A percentile compares a stretch with the other conserved stretches of the same genome.
These are phyloP conservation scores for Saccharomyces hybrid DNA, from an alignment of 1,139 yeast genomes.

Conservation along the genomic window DNA sequence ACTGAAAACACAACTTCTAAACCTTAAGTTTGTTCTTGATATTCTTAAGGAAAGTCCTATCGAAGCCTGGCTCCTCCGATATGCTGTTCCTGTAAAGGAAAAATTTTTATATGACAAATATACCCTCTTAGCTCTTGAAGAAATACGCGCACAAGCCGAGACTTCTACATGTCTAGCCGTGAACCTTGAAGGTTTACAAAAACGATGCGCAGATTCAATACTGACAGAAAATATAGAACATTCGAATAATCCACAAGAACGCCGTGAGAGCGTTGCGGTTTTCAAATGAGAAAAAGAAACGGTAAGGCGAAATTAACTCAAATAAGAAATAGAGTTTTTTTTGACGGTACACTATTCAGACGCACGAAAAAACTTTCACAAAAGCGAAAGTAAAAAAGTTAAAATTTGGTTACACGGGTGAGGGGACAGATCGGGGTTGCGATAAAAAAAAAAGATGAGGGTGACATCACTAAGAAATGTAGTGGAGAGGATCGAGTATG, in stretches of 20 bases:
- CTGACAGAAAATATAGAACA: not conserved
- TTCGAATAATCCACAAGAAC: not conserved
- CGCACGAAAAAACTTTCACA: not conserved
- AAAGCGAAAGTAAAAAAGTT: not conserved
- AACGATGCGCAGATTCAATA: not conserved
- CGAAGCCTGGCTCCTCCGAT: not conserved
- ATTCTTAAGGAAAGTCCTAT: not conserved
- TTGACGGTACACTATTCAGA: not conserved
- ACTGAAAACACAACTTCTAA: not conserved
- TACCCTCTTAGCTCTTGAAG: not conserved
- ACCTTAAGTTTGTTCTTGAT: not conserved
- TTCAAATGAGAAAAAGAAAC: not conserved
- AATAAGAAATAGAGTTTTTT: not conserved
- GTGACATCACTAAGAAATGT: not conserved
- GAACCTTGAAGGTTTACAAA: not conserved
- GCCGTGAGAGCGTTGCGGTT: not conserved
- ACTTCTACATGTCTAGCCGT: not conserved
- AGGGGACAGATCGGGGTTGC: not conserved
- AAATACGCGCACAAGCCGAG: not conserved
- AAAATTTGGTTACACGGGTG: not conserved
- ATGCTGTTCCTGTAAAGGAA: not conserved
- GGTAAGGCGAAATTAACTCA: not conserved
- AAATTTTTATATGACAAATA: not conserved
- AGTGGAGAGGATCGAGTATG: not conserved
- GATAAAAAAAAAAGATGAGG: not conserved